Conservation (phyloP, 2,329 filamentous ascomycete genomes). For the Botrytis fabae region DNA sequence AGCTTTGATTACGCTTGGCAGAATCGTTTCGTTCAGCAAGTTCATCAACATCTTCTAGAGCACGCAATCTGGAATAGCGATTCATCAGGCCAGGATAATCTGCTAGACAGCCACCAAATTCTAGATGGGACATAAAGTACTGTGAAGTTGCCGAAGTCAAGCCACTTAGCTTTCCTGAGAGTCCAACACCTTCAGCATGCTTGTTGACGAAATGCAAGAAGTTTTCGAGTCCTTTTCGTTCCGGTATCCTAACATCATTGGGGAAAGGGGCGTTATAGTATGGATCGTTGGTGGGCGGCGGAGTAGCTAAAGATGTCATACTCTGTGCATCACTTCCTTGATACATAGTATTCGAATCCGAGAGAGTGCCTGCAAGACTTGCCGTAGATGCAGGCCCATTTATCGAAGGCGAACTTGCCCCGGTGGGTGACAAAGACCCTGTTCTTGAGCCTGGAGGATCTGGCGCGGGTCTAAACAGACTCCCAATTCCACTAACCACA, state of each 20-base stretch:
- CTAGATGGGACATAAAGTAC: conserved; percentile 76
- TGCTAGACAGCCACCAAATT: conserved; percentile 79
- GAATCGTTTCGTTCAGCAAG: conserved; percentile 38
- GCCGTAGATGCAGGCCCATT: conserved; percentile 28
- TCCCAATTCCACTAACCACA: conserved; percentile 76
- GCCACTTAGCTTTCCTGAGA: conserved; percentile 43
- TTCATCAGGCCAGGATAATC: conserved; percentile 70
- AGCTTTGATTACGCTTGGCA: conserved; percentile 39
- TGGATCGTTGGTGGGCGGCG: conserved; percentile 48
- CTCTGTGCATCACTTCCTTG: conserved; percentile 33
- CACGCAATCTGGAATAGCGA: conserved; percentile 69
- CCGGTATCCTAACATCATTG: conserved; percentile 70
- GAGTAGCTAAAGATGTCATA: conserved; percentile 33
- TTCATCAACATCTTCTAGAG: conserved; percentile 70
- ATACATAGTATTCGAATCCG: conserved; percentile 30
- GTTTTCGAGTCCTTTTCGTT: conserved; percentile 67
- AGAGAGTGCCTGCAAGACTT: conserved; percentile 31
- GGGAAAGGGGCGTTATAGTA: conserved; percentile 74
- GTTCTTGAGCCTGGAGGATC: conserved; percentile 38
- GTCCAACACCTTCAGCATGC: conserved; percentile 58
- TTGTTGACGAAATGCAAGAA: conserved; percentile 79
- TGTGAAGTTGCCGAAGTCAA: conserved; percentile 65
- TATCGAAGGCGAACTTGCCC: conserved; percentile 29
- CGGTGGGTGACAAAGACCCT: conserved; percentile 26
- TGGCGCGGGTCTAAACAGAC: conserved; percentile 63